Percentiles rank a stretch among this genome's conserved stretches.
phyloP scores from a whole-genome alignment of 2,329 filamentous ascomycete species.

The Aspergillus sp. region DNA sequence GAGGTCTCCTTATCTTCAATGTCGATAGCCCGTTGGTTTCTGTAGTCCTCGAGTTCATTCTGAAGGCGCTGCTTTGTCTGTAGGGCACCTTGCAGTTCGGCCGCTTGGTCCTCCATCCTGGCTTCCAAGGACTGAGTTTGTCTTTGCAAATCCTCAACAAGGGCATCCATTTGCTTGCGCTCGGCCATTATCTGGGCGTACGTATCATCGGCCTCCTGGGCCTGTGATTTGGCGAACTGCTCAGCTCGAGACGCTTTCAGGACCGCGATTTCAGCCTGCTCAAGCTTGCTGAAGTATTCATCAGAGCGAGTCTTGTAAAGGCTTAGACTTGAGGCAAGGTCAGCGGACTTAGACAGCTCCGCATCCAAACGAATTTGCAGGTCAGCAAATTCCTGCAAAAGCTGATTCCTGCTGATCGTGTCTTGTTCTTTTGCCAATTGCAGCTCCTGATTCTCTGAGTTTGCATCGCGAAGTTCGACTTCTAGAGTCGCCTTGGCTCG shows the following conservation, averaged over 20 bases:
- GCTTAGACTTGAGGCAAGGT: constrained; percentile 76
- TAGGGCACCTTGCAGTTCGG: constrained; percentile 77
- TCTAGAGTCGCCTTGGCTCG: constrained; percentile 75
- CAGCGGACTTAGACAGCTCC: constrained; percentile 77
- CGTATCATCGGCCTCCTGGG: constrained; percentile 84
- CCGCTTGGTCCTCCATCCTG: constrained; percentile 83
- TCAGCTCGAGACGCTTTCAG: constrained; percentile 88
- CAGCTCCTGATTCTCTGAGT: constrained; percentile 79
- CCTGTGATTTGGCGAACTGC: constrained; percentile 87
- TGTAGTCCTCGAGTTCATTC: constrained; percentile 95
- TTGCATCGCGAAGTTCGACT: constrained; percentile 79
- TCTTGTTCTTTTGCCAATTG: constrained; percentile 77
- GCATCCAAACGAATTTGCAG: constrained; percentile 88
- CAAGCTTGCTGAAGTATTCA: constrained; percentile 94
- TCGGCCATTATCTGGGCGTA: constrained; percentile 88
- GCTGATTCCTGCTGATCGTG: constrained; percentile 76
- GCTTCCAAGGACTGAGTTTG: constrained; percentile 88
- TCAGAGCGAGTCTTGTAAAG: constrained; percentile 90
- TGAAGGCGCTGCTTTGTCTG: constrained; percentile 93
- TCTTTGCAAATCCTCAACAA: constrained; percentile 83
- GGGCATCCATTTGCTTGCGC: constrained; percentile 80
- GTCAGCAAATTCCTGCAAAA: constrained; percentile 88
- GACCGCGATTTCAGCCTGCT: constrained; percentile 93
- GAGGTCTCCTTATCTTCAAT: constrained; percentile 95
- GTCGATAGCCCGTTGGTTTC: constrained; percentile 89